phyloP scores from a whole-genome alignment of 73 alveolate species.

The Paraurostyla sp. region DNA sequence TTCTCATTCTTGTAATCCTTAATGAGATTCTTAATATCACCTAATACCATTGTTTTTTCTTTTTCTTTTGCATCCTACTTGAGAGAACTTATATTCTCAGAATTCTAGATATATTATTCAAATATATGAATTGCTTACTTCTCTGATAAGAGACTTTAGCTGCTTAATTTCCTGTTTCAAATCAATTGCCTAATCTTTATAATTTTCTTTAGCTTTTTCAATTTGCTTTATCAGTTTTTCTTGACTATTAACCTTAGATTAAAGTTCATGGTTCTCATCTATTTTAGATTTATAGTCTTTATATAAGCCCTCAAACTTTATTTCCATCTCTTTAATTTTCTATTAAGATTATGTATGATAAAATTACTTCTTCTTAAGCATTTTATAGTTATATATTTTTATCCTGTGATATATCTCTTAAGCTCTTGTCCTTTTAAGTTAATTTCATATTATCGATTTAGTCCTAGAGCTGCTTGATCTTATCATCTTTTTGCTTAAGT shows the following conservation, averaged over 20 bases:
- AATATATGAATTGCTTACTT: neutral
- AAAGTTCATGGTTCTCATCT: neutral
- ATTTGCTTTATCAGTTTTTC: neutral
- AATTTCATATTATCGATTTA: slow-evolving; percentile 9
- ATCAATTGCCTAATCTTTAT: slow-evolving; percentile 39
- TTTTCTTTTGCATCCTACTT: neutral
- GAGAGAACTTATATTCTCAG: slow-evolving; percentile 10
- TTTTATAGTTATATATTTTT: slow-evolving; percentile 1
- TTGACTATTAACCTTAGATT: neutral
- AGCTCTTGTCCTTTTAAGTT: neutral
- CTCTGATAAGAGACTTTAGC: neutral
- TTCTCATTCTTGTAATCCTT: slow-evolving; percentile 48
- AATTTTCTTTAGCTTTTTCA: slow-evolving; percentile 49
- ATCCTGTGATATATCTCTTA: neutral
- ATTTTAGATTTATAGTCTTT: neutral
- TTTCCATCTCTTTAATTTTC: neutral
- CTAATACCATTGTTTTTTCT: slow-evolving; percentile 26
- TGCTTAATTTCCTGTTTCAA: slow-evolving; percentile 1
- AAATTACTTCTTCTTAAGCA: neutral
- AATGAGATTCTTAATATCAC: slow-evolving; percentile 38
- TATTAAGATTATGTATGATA: neutral
- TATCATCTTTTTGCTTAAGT: neutral
- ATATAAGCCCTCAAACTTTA: neutral
- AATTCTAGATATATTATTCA: neutral
- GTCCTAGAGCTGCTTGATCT: slow-evolving; percentile 3